Evolutionary conservation across 345 rosid genomes (phyloP).

Genomic region (Mercurialis annua): DNA sequence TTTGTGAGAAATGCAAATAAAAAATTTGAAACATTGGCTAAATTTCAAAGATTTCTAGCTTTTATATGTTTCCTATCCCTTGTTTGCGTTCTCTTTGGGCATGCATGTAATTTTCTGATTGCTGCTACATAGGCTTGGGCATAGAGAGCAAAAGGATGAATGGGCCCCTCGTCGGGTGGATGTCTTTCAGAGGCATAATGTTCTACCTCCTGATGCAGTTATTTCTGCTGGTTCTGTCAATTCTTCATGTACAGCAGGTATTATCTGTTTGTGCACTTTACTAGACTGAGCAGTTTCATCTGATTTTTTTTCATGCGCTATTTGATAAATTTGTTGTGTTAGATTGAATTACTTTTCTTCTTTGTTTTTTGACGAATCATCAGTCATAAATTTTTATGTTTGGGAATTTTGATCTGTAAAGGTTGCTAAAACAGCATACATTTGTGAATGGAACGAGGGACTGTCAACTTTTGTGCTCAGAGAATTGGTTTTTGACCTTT

Average conservation of each 20-base stretch:
- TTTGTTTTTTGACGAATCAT: neutral
- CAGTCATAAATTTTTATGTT: no score
- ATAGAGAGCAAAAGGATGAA: conserved; percentile 97
- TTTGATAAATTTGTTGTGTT: neutral
- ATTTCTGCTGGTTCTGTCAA: conserved; percentile 80
- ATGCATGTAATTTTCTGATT: conserved; percentile 18
- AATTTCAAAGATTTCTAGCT: conserved; percentile 1
- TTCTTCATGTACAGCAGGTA: conserved; percentile 97
- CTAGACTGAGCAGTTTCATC: neutral
- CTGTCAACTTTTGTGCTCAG: neutral
- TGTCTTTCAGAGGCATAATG: conserved; percentile 65
- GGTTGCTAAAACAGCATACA: neutral
- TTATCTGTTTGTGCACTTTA: conserved; percentile 10
- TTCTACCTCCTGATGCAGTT: conserved; percentile 72
- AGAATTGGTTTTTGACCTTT: neutral
- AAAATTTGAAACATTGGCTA: conserved; percentile 1
- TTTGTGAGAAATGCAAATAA: conserved; percentile 9
- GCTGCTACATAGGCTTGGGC: conserved; percentile 72
- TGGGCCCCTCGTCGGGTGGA: conserved; percentile 94
- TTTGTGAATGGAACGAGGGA: neutral
- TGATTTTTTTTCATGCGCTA: neutral
- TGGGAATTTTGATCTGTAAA: neutral
- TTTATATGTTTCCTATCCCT: conserved; percentile 2
- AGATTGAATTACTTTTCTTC: neutral
- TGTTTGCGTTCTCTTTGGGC: conserved; percentile 3